Evolutionary conservation across 1,139 yeast genomes (phyloP).

Genomic region (Torulaspora pretoriensis): DNA sequence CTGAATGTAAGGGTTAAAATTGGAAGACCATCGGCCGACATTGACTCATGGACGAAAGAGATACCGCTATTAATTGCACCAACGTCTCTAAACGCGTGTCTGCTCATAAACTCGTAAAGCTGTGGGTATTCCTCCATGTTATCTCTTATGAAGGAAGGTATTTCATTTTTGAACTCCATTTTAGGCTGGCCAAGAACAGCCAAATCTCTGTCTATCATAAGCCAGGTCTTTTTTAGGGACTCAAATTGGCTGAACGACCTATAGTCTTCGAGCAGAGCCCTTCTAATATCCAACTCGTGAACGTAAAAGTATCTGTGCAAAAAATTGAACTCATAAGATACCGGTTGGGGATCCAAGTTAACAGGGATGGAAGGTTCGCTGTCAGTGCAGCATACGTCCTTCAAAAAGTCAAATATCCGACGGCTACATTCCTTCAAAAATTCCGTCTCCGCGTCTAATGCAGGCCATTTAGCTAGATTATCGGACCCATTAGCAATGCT

Average conservation of each 20-base stretch:
- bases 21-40: constrained; percentile 71
- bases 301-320: constrained; percentile 64
- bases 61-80: constrained; percentile 40
- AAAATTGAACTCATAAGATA: constrained; percentile 46
- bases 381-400: constrained; percentile 33
- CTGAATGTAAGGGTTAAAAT: constrained; percentile 53
- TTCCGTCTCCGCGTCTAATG: constrained; percentile 42
- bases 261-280: constrained; percentile 35
- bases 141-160: constrained; percentile 48
- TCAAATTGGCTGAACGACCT: constrained; percentile 27
- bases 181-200: constrained; percentile 43
- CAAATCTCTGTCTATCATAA: constrained; percentile 35
- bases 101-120: constrained; percentile 70
- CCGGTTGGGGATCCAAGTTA: constrained; percentile 15
- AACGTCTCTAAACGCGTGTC: constrained; percentile 54
- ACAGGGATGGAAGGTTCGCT: constrained; percentile 20
- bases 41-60: constrained; percentile 57
- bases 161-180: constrained; percentile 47
- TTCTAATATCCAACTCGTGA: constrained; percentile 54
- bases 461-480: constrained; percentile 57
- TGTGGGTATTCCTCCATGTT: constrained; percentile 48
- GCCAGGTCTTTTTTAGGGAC: constrained; percentile 26
- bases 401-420: constrained; percentile 49
- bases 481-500: constrained; percentile 79
- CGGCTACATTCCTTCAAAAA: constrained; percentile 45